These are phyloP conservation scores for Ganoderma lingzhi DNA, from an alignment of 1,284 basidiomycete species.

Conservation along the genomic window DNA sequence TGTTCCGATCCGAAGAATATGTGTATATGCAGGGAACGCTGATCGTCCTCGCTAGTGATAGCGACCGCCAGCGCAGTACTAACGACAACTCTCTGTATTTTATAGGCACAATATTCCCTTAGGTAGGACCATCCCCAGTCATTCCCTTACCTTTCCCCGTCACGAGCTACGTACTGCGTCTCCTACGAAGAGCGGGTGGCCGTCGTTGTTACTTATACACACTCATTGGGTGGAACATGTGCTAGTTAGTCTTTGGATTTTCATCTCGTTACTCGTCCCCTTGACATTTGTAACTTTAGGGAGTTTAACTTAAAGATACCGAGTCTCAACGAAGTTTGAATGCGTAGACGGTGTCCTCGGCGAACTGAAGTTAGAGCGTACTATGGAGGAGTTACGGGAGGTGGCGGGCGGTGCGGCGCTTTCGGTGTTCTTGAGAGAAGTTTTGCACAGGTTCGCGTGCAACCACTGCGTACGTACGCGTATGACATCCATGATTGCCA, in stretches of 20 bases:
- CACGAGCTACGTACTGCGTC: not conserved
- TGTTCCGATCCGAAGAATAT: not conserved
- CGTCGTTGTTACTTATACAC: not conserved
- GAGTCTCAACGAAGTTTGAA: not conserved
- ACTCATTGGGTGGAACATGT: not conserved
- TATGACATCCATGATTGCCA: conserved; percentile 1
- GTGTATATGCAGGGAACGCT: not conserved
- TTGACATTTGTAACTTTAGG: not conserved
- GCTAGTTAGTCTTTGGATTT: not conserved
- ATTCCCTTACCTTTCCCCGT: not conserved
- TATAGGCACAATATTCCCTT: not conserved
- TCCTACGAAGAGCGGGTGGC: not conserved
- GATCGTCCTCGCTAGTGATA: not conserved
- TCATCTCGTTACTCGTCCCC: not conserved
- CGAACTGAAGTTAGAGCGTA: too few species aligned
- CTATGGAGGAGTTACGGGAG: not conserved
- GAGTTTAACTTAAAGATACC: not conserved
- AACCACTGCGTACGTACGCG: not conserved
- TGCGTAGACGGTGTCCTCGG: not conserved
- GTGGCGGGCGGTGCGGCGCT: not conserved
- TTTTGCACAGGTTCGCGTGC: not conserved
- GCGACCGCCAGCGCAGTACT: not conserved
- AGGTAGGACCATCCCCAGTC: not conserved
- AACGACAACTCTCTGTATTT: not conserved
- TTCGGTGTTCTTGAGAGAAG: not conserved